These are phyloP conservation scores for Umbilicaria muhlenbergii DNA, from an alignment of 495 filamentous ascomycete genomes.

Conservation along the genomic window DNA sequence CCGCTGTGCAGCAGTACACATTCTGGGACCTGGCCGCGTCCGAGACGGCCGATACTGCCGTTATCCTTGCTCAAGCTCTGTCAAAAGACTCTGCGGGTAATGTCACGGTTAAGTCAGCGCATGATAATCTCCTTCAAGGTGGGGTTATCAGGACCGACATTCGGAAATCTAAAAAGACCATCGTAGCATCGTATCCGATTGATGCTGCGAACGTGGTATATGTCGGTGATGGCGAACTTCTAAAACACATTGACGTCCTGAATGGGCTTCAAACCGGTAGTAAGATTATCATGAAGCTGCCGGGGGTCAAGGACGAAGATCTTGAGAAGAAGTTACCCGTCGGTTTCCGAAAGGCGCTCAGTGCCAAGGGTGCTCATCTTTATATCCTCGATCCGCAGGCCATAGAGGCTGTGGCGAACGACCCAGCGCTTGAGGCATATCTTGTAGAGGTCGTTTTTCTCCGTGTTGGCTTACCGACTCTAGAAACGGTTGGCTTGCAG, in stretches of 20 bases:
- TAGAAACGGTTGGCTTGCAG: slow-evolving; percentile 31
- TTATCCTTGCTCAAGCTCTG: slow-evolving; percentile 53
- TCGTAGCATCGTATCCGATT: slow-evolving; percentile 72
- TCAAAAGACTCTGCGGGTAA: slow-evolving; percentile 61
- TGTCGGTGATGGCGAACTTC: slow-evolving; percentile 62
- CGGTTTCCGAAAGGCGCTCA: slow-evolving; percentile 47
- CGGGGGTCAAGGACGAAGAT: slow-evolving; percentile 71
- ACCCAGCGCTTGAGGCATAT: slow-evolving; percentile 35
- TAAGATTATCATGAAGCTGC: slow-evolving; percentile 57
- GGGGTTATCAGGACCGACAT: slow-evolving; percentile 76
- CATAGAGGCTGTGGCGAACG: slow-evolving; percentile 46
- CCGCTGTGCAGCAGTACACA: slow-evolving; percentile 58
- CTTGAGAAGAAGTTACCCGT: slow-evolving; percentile 74
- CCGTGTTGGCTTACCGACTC: slow-evolving; percentile 46
- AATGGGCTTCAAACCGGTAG: slow-evolving; percentile 54
- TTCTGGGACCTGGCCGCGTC: slow-evolving; percentile 91
- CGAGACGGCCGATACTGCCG: slow-evolving; percentile 42
- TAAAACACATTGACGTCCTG: slow-evolving; percentile 59
- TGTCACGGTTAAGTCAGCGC: slow-evolving; percentile 54
- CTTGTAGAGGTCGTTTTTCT: slow-evolving; percentile 70
- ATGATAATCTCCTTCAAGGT: slow-evolving; percentile 81
- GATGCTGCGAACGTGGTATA: slow-evolving; percentile 64
- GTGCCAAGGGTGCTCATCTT: slow-evolving; percentile 49
- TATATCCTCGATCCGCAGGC: slow-evolving; percentile 55
- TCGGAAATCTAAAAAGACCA: slow-evolving; percentile 59